A percentile compares a stretch with the other conserved stretches of the same genome.
These are phyloP conservation scores for Suillus subluteus DNA, from an alignment of 768 basidiomycete genomes.

Conservation along the genomic window DNA sequence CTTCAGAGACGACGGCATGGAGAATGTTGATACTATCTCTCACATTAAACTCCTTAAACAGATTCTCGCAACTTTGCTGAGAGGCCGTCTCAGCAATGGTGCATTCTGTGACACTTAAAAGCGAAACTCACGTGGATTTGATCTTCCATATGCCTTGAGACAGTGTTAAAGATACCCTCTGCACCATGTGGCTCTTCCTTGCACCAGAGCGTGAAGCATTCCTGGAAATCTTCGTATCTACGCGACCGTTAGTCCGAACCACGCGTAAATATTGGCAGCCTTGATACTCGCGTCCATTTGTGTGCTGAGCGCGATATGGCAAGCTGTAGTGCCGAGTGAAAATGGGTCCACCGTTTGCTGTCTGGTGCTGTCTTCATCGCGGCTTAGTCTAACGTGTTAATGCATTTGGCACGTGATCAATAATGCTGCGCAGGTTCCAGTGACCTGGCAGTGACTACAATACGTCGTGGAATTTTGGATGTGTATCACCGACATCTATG, in stretches of 20 bases:
- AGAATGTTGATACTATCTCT: conserved; percentile 72
- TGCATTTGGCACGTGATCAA: conserved; percentile 28
- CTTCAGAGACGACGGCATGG: conserved; percentile 71
- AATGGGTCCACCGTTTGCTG: conserved; percentile 55
- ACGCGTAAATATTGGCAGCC: background rate
- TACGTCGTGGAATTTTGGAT: background rate
- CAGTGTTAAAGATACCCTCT: conserved; percentile 61
- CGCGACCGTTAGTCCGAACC: conserved; percentile 4
- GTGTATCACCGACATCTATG: conserved; percentile 23
- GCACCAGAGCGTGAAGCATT: conserved; percentile 69
- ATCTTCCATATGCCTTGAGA: conserved; percentile 73
- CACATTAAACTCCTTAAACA: conserved; percentile 71
- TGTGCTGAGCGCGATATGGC: conserved; percentile 54
- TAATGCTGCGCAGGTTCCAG: conserved; percentile 3
- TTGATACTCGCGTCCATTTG: conserved; percentile 53
- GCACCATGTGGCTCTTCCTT: conserved; percentile 69
- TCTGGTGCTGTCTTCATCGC: conserved; percentile 26
- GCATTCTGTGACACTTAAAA: background rate
- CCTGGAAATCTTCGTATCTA: conserved; percentile 56
- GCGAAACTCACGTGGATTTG: conserved; percentile 46
- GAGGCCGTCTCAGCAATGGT: background rate
- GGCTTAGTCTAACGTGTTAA: background rate
- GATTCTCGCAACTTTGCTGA: conserved; percentile 68
- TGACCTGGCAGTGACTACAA: background rate
- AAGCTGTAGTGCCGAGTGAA: conserved; percentile 55